Evolutionary conservation across 306 rosid species (phyloP).

Genomic region (Pueraria montana): DNA sequence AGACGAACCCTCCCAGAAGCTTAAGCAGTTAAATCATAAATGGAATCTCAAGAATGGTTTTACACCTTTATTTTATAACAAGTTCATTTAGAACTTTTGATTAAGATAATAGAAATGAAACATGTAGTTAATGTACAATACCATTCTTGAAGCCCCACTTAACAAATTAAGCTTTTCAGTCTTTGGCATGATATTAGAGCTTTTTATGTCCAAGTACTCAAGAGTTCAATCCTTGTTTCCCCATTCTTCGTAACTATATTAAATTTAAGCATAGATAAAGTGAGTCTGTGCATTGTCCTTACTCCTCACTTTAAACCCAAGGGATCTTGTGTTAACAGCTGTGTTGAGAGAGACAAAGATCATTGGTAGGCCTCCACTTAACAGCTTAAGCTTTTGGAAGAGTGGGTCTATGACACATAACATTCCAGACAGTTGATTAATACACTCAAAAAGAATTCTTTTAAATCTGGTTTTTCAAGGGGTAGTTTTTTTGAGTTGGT

Average conservation of each 20-base stretch:
- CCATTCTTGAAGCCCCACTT: background rate
- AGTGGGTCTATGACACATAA: background rate
- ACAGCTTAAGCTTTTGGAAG: background rate
- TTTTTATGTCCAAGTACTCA: background rate
- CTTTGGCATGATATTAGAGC: background rate
- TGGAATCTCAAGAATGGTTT: slow-evolving; percentile 1
- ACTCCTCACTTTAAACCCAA: background rate
- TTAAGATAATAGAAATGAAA: slow-evolving; percentile 16
- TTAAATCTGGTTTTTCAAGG: background rate
- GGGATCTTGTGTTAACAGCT: background rate
- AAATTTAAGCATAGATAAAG: slow-evolving; percentile 12
- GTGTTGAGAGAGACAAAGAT: background rate
- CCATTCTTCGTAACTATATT: background rate
- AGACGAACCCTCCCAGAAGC: background rate
- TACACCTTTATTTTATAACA: background rate
- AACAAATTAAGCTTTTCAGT: background rate
- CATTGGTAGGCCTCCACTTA: background rate
- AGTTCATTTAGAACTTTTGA: slow-evolving; percentile 10
- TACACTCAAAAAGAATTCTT: background rate
- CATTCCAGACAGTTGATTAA: background rate
- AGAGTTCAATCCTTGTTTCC: background rate
- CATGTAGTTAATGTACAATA: background rate
- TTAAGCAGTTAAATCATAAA: slow-evolving; percentile 15
- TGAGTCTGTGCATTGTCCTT: background rate
- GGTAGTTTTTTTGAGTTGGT: background rate